A percentile compares a stretch with the other conserved stretches of the same genome.
Evolutionary conservation across 2,329 filamentous ascomycete species (phyloP).

Genomic region (Apiospora saccharicola): DNA sequence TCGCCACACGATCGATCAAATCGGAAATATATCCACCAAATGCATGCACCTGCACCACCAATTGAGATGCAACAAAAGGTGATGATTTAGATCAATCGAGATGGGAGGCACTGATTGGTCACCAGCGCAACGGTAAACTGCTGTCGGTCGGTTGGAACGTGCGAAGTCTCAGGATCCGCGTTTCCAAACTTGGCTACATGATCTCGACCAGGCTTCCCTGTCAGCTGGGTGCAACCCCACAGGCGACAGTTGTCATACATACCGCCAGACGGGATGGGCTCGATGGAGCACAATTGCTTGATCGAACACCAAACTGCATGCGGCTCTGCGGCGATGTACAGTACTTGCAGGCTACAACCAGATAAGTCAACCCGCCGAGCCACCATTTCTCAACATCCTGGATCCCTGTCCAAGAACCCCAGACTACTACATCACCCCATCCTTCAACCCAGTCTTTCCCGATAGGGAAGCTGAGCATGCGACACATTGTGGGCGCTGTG

Average conservation of each 20-base stretch:
- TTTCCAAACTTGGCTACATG: conserved; percentile 8
- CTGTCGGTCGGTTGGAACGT: neutral
- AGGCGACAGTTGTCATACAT: neutral
- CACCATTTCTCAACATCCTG: neutral
- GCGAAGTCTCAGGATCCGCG: neutral
- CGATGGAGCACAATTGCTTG: conserved; percentile 1
- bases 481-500: neutral
- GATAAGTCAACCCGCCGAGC: neutral
- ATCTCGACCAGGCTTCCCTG: conserved; percentile 10
- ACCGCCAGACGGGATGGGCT: neutral
- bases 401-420: conserved; percentile 3
- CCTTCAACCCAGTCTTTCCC: neutral
- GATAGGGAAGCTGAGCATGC: conserved; percentile 9
- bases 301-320: conserved; percentile 9
- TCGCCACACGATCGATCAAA: too few relatives aligned
- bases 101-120: neutral
- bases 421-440: conserved; percentile 15
- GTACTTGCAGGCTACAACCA: neutral
- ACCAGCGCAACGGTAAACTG: neutral
- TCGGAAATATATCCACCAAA: neutral
- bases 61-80: neutral
- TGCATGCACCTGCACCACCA: neutral
- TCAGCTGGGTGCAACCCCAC: conserved; percentile 13
- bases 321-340: neutral
- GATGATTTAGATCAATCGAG: neutral